Evolutionary conservation across 768 basidiomycete species (phyloP).

Genomic region (Russula virescens): DNA sequence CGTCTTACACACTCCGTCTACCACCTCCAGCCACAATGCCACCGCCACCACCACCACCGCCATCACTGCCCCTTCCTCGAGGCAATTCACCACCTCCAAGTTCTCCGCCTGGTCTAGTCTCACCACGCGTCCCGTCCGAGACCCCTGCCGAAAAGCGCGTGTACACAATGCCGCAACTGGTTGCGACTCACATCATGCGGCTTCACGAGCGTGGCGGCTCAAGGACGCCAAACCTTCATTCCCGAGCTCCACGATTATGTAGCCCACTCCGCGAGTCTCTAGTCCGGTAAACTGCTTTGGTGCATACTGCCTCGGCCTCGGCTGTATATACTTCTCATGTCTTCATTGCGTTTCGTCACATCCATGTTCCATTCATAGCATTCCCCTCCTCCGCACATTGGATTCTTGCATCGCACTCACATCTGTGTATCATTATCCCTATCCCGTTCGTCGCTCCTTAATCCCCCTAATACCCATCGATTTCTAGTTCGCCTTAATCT

Average conservation of each 20-base stretch:
- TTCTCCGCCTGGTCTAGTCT: slow-evolving; percentile 15
- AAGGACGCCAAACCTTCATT: slow-evolving; percentile 9
- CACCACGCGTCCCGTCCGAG: slow-evolving; percentile 10
- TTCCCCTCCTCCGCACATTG: slow-evolving; percentile 1
- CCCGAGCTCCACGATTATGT: slow-evolving; percentile 1
- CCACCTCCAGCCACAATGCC: background rate
- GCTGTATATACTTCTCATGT: background rate
- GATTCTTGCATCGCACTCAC: slow-evolving; percentile 6
- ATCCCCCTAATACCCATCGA: background rate
- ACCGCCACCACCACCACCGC: slow-evolving; percentile 12
- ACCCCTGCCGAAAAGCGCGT: slow-evolving; percentile 11
- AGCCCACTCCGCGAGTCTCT: slow-evolving; percentile 14
- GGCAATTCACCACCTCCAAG: background rate
- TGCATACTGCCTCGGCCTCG: background rate
- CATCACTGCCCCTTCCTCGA: background rate
- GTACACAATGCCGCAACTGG: slow-evolving; percentile 24
- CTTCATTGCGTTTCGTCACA: slow-evolving; percentile 4
- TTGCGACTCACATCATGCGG: slow-evolving; percentile 23
- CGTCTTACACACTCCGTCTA: background rate
- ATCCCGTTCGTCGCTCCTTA: slow-evolving; percentile 11
- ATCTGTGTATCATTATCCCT: slow-evolving; percentile 18
- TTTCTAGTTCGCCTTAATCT: background rate
- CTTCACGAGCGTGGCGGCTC: slow-evolving; percentile 18
- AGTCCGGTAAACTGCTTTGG: background rate
- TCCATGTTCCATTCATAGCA: slow-evolving; percentile 9